phyloP scores from a whole-genome alignment of 2,329 filamentous ascomycete species.

The Phaeomoniella chlamydospora region DNA sequence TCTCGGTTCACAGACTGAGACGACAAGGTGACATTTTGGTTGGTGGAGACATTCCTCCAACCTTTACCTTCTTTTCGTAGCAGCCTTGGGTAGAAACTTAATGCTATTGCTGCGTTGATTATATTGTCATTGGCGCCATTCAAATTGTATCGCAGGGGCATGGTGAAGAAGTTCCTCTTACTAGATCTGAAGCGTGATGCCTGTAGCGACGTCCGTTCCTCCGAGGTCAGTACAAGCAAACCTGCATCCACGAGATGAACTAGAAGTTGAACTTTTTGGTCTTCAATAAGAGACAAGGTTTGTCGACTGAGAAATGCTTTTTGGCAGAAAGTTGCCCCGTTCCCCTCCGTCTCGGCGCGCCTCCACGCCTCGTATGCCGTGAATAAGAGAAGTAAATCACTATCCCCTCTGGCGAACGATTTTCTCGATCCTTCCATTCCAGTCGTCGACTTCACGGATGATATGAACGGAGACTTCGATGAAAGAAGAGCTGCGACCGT shows the following conservation, averaged over 20 bases:
- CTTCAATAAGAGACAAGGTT: slow-evolving; percentile 81
- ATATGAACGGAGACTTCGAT: slow-evolving; percentile 85
- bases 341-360: slow-evolving; percentile 56
- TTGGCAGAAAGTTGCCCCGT: slow-evolving; percentile 74
- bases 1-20: slow-evolving; percentile 66
- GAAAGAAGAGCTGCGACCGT: slow-evolving; percentile 88
- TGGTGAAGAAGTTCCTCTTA: slow-evolving; percentile 65
- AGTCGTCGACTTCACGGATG: slow-evolving; percentile 67
- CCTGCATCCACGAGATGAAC: slow-evolving; percentile 75
- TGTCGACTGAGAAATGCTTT: slow-evolving; percentile 91
- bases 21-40: slow-evolving; percentile 76
- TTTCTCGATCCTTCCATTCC: slow-evolving; percentile 70
- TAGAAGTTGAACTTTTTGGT: slow-evolving; percentile 83
- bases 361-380: slow-evolving; percentile 90
- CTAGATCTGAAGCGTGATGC: slow-evolving; percentile 31
- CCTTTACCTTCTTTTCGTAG: slow-evolving; percentile 72
- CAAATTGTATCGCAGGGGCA: slow-evolving; percentile 59
- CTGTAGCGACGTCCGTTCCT: slow-evolving; percentile 56
- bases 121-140: slow-evolving; percentile 72
- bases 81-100: slow-evolving; percentile 92
- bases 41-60: slow-evolving; percentile 83
- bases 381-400: slow-evolving; percentile 82
- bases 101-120: slow-evolving; percentile 69
- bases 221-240: slow-evolving; percentile 58
- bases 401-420: slow-evolving; percentile 72